Evolutionary conservation across 139 green algal genomes (phyloP).

Genomic region (Diplosphaera chodatii): DNA sequence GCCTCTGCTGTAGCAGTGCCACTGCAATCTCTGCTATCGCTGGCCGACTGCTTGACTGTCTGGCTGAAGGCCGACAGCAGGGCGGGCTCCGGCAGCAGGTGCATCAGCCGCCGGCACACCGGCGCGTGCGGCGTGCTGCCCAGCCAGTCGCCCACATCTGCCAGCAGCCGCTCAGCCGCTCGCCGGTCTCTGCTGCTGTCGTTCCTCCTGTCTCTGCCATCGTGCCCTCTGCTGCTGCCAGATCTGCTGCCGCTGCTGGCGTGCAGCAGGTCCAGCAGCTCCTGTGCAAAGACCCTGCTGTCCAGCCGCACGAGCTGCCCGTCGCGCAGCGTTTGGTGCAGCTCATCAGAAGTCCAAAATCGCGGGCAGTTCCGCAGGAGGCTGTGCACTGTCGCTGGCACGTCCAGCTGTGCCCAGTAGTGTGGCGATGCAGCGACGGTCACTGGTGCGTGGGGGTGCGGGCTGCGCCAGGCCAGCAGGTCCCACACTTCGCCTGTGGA

Average conservation of each 20-base stretch:
- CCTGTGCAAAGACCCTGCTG: constrained; percentile 8
- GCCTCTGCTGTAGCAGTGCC: not conserved
- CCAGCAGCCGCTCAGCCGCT: not conserved
- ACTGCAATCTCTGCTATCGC: too few relatives aligned
- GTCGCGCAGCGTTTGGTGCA: constrained; percentile 14
- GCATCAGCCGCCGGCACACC: constrained; percentile 18
- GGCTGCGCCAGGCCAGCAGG: constrained; percentile 59
- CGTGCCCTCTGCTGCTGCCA: constrained; percentile 1
- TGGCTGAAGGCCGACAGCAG: constrained; percentile 15
- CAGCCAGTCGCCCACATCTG: constrained; percentile 10
- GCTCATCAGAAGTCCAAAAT: constrained; percentile 40
- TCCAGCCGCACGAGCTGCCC: constrained; percentile 39
- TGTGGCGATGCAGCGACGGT: constrained; percentile 60
- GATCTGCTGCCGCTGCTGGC: constrained; percentile 3
- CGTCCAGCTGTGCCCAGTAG: constrained; percentile 73
- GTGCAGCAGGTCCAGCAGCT: constrained; percentile 20
- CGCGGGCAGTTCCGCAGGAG: constrained; percentile 20
- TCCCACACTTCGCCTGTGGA: constrained; percentile 62
- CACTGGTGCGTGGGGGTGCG: constrained; percentile 65
- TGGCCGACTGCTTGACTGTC: too few relatives aligned
- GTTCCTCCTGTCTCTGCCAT: too few relatives aligned
- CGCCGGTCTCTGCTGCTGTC: too few relatives aligned
- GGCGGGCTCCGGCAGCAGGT: constrained; percentile 18
- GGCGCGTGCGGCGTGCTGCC: not conserved
- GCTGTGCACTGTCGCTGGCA: constrained; percentile 26